Evolutionary conservation across 768 basidiomycete genomes (phyloP), one percentile per base, ranked within the genome.

Genomic region (Tubosaeta sp.): DNA sequence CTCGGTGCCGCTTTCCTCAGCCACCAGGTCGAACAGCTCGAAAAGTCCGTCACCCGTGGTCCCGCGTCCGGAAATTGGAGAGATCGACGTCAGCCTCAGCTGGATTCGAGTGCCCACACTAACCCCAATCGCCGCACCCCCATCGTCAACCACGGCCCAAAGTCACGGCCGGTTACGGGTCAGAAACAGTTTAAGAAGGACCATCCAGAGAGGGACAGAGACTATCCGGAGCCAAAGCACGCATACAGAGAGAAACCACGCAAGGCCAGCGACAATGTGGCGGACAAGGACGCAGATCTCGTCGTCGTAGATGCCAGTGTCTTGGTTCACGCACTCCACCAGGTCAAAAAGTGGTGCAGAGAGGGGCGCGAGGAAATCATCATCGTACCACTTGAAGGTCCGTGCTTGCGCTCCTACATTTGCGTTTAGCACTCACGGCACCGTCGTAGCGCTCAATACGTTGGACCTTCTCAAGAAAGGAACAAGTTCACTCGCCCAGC

Each of bases 401-500:
- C 45, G 78, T 72, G 2, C 21, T 31, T 7, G 2, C 34, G 25
- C 29, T 53, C 24, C 36, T 34, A 22, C 31, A 16, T 16, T 18
- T 22, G 7, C 24, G 11, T 46, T 51, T 45, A 44, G 5, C 44
- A 31, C 59, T 60, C 55, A 58, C 21, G 14, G 40, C 29, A 29
- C 22, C 38, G 22, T 21, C 45, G 22, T 65, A 95, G 93, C 87
- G 9, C 77, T 96, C 24, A 94, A 93, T 61, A 94, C 93, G 0
- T 78, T 96, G 3, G 94, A 96, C 64, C 72, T 94, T 2, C 79
- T 95, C 62, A 96, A 96, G 79, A 96, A 95, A 65, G 93, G 93
- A 1, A 83, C 84, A 0, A 87, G 77, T 24, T 71, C 80, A 0
- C 76, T 92, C 11, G 90, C 93, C 0, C 82, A 88, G 62, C 83